phyloP scores from a whole-genome alignment of 1,284 basidiomycete species.

The Ceratorhiza oryzae-sativae region DNA sequence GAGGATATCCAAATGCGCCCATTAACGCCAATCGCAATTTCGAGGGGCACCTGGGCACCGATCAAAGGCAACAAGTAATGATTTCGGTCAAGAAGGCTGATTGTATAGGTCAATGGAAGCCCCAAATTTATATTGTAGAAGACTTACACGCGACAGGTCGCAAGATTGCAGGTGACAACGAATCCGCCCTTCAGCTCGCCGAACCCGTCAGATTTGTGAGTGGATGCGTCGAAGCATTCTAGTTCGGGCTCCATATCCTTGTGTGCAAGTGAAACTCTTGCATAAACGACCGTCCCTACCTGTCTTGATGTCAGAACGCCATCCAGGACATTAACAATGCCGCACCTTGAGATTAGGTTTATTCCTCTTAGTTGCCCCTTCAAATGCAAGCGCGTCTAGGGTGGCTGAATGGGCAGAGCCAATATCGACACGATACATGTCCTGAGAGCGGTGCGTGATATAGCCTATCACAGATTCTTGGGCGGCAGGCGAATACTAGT shows the following conservation, averaged over 20 bases:
- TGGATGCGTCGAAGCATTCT: constrained; percentile 86
- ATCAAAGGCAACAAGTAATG: constrained; percentile 78
- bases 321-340: neutral
- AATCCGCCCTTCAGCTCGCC: constrained; percentile 85
- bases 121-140: constrained; percentile 24
- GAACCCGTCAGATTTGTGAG: constrained; percentile 81
- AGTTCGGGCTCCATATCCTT: constrained; percentile 91
- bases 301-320: constrained; percentile 48
- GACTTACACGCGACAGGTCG: constrained; percentile 79
- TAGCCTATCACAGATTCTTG: constrained; percentile 83
- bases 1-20: constrained; percentile 82
- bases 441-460: constrained; percentile 68
- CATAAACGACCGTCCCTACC: constrained; percentile 83
- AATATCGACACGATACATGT: constrained; percentile 84
- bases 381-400: constrained; percentile 82
- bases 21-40: constrained; percentile 80
- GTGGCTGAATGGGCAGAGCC: constrained; percentile 78
- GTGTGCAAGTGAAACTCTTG: constrained; percentile 82
- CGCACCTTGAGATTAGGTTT: constrained; percentile 81
- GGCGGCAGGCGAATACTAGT: constrained; percentile 82
- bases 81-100: constrained; percentile 72
- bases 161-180: constrained; percentile 73
- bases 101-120: constrained; percentile 4
- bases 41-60: constrained; percentile 75
- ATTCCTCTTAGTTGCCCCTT: constrained; percentile 84